Evolutionary conservation across 2,329 filamentous ascomycete genomes (phyloP), one percentile per base, ranked within the genome.

Genomic region (Fusarium citri): DNA sequence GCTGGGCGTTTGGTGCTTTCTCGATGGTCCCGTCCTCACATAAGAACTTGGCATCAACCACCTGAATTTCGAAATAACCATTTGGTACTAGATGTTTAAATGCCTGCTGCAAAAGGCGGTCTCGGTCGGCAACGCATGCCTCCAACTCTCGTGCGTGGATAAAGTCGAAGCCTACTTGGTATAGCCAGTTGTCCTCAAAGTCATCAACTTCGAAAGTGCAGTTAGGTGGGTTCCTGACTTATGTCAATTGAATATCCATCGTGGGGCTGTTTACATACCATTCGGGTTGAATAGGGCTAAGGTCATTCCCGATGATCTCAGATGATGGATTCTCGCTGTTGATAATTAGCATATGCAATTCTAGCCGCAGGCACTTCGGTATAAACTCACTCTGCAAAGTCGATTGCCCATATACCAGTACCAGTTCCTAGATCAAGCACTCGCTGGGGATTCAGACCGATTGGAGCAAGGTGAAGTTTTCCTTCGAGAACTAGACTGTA

Each of bases 361-460:
- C 8, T 3, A 2, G 3, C 18, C 18, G 0, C 5, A 15, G 7
- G 2, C 2, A 12, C 14, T 16, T 10, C 16, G 2, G 1, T 23
- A 1, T 9, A 11, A n/a, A 18, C 66, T 45, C 18, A 69, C 66
- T 69, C 66, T 25, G 66, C 66, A 40, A 69, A 69, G 6, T 69
- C 65, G 16, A 69, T 69, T 4, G 58, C 65, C 65, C 65, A 68
- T 3, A 68, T 68, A 7, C 65, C 66, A 10, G 66, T 69, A 0
- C 68, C 68, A 4, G 68, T 71, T 12, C 67, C 68, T 4, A 68
- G 64, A 18, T 71, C 68, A 1, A 71, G 59, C 7, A 71, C 68
- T 1, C 68, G 68, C 5, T 56, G 64, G 6, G 23, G 47, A 5
- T 56, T 45, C 0, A 31, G 12, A 4, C n/a, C 11, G 3, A 71